Percentiles rank a stretch among this genome's conserved stretches.
These are phyloP conservation scores for Xeromyces bisporus DNA, from an alignment of 495 filamentous ascomycete species.

Conservation along the genomic window DNA sequence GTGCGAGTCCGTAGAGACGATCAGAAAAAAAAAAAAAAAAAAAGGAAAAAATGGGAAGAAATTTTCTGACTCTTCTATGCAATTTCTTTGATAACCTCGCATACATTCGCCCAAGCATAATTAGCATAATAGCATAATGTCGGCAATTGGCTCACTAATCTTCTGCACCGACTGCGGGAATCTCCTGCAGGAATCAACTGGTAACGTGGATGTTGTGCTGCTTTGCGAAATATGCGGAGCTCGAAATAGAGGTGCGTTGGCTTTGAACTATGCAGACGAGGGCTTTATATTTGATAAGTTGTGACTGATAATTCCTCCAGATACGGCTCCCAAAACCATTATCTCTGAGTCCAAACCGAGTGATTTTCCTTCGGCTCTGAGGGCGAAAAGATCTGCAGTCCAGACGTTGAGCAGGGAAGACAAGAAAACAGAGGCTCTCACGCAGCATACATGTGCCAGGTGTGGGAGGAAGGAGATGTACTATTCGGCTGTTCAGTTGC, in stretches of 20 bases:
- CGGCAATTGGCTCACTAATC: slow-evolving; percentile 72
- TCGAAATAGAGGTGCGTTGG: slow-evolving; percentile 52
- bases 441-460: slow-evolving; percentile 53
- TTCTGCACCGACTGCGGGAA: slow-evolving; percentile 94
- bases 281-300: slow-evolving; percentile 1
- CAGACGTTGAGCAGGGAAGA: slow-evolving; percentile 69
- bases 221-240: slow-evolving; percentile 73
- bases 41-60: too few species aligned
- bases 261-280: slow-evolving; percentile 1
- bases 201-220: slow-evolving; percentile 54
- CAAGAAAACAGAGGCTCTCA: slow-evolving; percentile 57
- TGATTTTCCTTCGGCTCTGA: slow-evolving; percentile 72
- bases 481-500: slow-evolving; percentile 69
- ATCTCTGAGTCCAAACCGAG: slow-evolving; percentile 71
- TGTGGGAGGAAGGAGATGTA: slow-evolving; percentile 73
- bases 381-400: slow-evolving; percentile 69
- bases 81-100: not conserved
- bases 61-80: too few species aligned
- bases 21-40: not conserved
- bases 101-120: not conserved
- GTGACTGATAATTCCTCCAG: slow-evolving; percentile 21
- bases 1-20: not conserved
- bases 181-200: slow-evolving; percentile 63
- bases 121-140: slow-evolving; percentile 51
- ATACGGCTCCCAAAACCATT: slow-evolving; percentile 62